Base-by-base conservation (phyloP, 2,329 filamentous ascomycete genomes). In the Nothopassalora personata region DNA sequence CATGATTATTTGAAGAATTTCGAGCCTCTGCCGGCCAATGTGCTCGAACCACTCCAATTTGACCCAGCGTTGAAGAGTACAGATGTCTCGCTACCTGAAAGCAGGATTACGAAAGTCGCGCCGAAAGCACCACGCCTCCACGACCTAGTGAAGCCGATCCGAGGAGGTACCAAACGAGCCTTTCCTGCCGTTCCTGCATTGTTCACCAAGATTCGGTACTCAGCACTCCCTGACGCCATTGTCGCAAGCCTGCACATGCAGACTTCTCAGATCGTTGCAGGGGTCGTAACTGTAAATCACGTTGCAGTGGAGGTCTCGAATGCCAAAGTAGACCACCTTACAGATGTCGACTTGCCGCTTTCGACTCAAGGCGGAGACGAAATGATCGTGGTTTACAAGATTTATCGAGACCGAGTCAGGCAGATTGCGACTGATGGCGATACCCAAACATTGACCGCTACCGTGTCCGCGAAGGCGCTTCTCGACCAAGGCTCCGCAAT, bases 121-220 rank as follows among this genome's bases (percentile, higher is more conserved):
- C 89, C 88, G 5, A 80, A 84, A 46, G 84, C 86, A 2, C 82
- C 84, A 52, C 78, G 79, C 33, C 71, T 80, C 27, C 83, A 83
- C 64, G 85, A 89, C 60, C 74, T 81, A 43, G 77, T 84, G 60
- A 84, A 83, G 43, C 84, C 87, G 3, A 80, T 92, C 56, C 83
- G 83, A 61, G 86, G 85, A 11, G 80, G 86, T 4, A 82, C 85
- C 52, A 82, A 82, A 58, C 79, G 87, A 34, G 79, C 83, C 7
- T 80, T 90, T 50, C 83, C 81, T 60, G 81, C 90, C 39, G 83
- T 83, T 54, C 88, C 89, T 8, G 84, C 86, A 3, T 78, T 91
- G 10, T 88, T 91, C 70, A 87, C 88, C 52, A 82, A 88, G 46
- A 83, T 92, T 58, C 81, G 87, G 51, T 91, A 91, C 71, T 86